Base-by-base conservation (phyloP, 1,139 yeast genomes). In the Blastobotrys malaysiensis region DNA sequence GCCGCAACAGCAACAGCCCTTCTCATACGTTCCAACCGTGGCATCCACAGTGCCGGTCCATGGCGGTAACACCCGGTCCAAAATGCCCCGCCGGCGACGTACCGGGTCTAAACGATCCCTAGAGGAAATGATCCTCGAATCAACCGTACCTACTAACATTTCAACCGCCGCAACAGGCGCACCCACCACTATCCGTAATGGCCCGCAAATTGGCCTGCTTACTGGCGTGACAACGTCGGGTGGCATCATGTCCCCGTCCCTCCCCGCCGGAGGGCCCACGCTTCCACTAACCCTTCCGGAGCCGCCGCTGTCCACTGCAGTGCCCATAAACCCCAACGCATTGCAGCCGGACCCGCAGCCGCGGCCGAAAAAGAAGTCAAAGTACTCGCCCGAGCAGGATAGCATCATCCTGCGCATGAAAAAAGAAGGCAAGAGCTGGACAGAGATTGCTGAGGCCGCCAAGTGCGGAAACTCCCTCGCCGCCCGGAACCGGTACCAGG, bases 401-500 rank as follows among this genome's bases (percentile, higher is more conserved):
- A 80, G 78, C 2, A 63, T 82, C 69, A 86, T 86, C 50, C 77
- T 86, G 13, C 72, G 73, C 43, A 67, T 86, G 65, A 86, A 86
- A 67, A 76, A 76, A 55, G 77, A 78, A 53, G 90, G 91, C 24
- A 80, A 79, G 59, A 73, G 81, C 2, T 86, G 95, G 95, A 83
- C 80, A 6, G 89, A 85, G 59, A 86, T 86, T 51, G 90, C 91
- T 0, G 83, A 82, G 55, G 73, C 77, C 2, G 79, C 88, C 1
- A 78, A 80, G 9, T 86, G 86, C 36, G 87, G 85, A 9, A 79
- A 84, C 49, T 83, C 82, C 59, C 71, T 86, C 48, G 89, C 93
- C 0, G 93, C 91, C 0, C 72, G 95, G 55, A 86, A 86, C 66
- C 71, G 95, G 57, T 86, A 86, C 65, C 95, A 86, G 66, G 95